Conservation (phyloP, 208 protist species). For the Trichomonas tenax region DNA sequence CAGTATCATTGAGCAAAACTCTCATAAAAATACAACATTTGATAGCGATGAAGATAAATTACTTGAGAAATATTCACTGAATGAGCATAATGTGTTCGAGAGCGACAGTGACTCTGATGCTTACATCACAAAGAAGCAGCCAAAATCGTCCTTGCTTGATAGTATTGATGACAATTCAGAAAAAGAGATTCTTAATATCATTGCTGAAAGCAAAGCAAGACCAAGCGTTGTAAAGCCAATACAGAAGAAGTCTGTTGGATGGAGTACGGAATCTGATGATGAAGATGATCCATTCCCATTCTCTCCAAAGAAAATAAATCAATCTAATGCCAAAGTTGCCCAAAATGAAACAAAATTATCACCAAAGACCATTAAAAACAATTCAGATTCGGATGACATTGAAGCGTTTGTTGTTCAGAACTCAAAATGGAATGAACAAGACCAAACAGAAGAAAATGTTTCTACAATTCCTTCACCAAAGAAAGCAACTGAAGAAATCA, state of each 20-base stretch:
- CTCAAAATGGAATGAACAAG: neutral
- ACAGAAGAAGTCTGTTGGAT: neutral
- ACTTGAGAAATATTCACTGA: neutral
- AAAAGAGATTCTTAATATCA: neutral
- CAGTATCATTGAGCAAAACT: neutral
- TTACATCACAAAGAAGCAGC: too few relatives aligned
- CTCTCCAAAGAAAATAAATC: neutral
- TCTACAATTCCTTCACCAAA: too few relatives aligned
- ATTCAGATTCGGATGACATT: neutral
- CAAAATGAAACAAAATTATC: neutral
- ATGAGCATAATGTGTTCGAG: too few relatives aligned
- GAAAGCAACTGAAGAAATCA: too few relatives aligned
- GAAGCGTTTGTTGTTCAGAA: neutral
- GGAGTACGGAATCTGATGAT: neutral
- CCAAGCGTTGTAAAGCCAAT: neutral
- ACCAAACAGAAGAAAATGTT: neutral
- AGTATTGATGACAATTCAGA: neutral
- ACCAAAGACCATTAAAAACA: neutral
- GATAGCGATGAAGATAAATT: neutral
- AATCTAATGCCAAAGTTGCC: neutral
- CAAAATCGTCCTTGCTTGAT: too few relatives aligned
- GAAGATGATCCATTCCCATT: neutral
- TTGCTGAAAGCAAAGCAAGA: neutral
- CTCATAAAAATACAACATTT: neutral
- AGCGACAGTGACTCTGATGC: too few relatives aligned